Evolutionary conservation across 306 rosid genomes (phyloP), one percentile per base, ranked within the genome.

Genomic region (Dalbergia oliveri): DNA sequence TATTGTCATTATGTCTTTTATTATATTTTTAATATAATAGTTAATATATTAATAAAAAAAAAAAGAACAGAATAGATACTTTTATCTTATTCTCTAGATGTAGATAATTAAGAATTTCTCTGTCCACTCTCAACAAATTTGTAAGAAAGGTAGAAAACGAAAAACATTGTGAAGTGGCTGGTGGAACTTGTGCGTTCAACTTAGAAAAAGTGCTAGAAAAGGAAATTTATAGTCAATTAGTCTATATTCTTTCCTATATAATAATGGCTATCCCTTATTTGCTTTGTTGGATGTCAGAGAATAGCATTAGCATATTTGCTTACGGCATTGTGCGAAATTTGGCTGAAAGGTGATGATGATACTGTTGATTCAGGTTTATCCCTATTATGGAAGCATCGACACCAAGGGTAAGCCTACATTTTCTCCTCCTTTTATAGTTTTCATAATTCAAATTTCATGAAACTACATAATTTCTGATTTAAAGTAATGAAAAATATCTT

Each of bases 291-390:
- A 73, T 39, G 3, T 4, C 89, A 96, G 99, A 90, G 99, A 86
- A 96, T 93, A 66, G 98, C 93, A 39, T 41, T 96, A 50, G 98
- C 94, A 8, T 93, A 93, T 87, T 85, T 93, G 72, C 45, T 89
- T 68, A 78, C 93, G 3, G 99, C 99, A 12, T 81, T 93, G 31
- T 90, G 97, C 79, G 99, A 96, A 87, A 96, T 93, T 81, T 96
- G 99, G 99, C 89, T 96, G 57, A 93, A 90, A 89, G 78, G 89
- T 33, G 88, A 85, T 69, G 72, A 71, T 53, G 72, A 71, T 47
- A 58, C 77, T 73, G 91, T 86, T 41, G 86, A 79, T 81, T 91
- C 96, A 13, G 89, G 87, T 83, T 69, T 79, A 39, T 88, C 98
- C 63, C 78, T 96, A 64, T 60, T 91, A 69, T 87, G 78, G 80